Base-by-base conservation (phyloP, 148 eudicot genomes). In the Silene conica region DNA sequence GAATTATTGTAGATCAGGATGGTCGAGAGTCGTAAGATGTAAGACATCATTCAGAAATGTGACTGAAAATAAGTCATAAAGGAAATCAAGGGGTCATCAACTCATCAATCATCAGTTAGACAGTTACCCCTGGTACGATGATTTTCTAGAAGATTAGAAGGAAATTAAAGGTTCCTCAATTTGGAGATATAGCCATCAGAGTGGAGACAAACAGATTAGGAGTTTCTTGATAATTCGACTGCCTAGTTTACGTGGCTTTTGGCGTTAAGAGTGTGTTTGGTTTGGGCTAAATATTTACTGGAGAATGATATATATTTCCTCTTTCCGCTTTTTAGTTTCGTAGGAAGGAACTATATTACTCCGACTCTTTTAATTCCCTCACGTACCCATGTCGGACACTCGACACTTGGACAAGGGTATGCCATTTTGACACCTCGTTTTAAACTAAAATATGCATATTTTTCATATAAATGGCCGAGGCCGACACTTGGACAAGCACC, bases 1-100 rank as follows among this genome's bases (percentile, higher is more conserved):
- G 26, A 43, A 67, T 50, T 57, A 70, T 28, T 9, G 41, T 19
- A 63, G 8, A 62, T 52, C 67, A 76, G 50, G 50, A 67, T 25
- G 63, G 21, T 9, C 12, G 54, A 21, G 23, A 64, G 23, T 21
- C 8, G 18, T 0, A 1, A 59, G 4, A 7, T 9, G 43, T 23
- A 50, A 61, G 15, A 56, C 23, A 54, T n/a, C 56, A 71, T 54
- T 54, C 50, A 19, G 21, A 0, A 9, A 43, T 0, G 21, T 19
- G n/a, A 22, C 50, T 20, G 23, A 16, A 50, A 67, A 50, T 41
- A 25, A 48, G 8, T 38, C 6, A 4, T 21, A 20, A 26, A 67
- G 38, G 56, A 18, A 60, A 46, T 14, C 19, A 50, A 48, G n/a
- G 34, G 23, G 22, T 22, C 55, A 50, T 50, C 55, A 50, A 50